Evolutionary conservation across 352 stramenopile species (phyloP), one percentile per base, ranked within the genome.

Genomic region (Globisporangium takayamanum): DNA sequence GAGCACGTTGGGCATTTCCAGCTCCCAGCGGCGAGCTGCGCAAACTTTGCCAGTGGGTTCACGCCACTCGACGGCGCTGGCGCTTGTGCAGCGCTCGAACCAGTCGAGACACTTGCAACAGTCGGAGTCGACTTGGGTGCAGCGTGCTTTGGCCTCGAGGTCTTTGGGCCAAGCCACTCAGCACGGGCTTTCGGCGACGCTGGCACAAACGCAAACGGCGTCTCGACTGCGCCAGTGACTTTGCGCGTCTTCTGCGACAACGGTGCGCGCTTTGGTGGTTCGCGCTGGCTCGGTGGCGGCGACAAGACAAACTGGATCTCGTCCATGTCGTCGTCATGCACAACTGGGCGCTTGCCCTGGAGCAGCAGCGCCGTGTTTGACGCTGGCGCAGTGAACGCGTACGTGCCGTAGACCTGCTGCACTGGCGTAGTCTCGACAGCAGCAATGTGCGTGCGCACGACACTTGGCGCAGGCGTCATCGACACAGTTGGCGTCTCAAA

Each of bases 1-100:
- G 75, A 70, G 60, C 84, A 94, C 47, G 67, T 81, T 18, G 84
- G 77, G 33, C 84, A 94, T 50, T 86, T 92, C 84, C 84, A 94
- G 56, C 81, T 84, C 39, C 82, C 84, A 18, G 75, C 64, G 11
- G 70, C 76, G 49, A 79, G 8, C 61, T 90, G 70, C 68, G 86
- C 72, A 26, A 93, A 93, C 53, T 70, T 80, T 15, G 73, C 72
- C 20, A 57, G 39, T 37, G 51, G 55, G 36, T 68, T 68, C 4
- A 48, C 28, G 28, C 28, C 28, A 33, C 28, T 33, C 28, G 28
- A 33, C 28, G 28, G 28, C 28, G 28, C 33, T 39, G 33, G 33
- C 33, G 33, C 33, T 14, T 5, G 10, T 12, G 10, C 33, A 39
- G 33, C 11, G 33, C 33, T 42, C 45, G 49, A n/a, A 5, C 60